Conservation (phyloP, 192 early-diverging fungal species). For the Umbelopsis vinacea region DNA sequence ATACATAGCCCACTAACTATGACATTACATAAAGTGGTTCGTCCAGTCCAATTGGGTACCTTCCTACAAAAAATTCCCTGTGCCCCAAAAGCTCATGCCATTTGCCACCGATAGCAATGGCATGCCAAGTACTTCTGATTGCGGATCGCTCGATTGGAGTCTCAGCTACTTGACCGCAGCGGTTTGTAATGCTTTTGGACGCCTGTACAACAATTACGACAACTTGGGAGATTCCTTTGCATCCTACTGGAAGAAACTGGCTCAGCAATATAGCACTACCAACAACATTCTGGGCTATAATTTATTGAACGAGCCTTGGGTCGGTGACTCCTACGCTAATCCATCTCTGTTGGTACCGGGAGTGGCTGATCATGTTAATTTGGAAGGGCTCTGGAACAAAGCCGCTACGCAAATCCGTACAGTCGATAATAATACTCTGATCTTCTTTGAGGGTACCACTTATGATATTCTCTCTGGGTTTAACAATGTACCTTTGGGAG, state of each 20-base stretch:
- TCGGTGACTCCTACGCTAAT: slow-evolving; percentile 48
- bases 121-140: slow-evolving; percentile 41
- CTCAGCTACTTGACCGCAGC: slow-evolving; percentile 44
- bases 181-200: slow-evolving; percentile 53
- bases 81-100: slow-evolving; percentile 40
- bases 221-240: slow-evolving; percentile 59
- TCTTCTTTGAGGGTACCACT: slow-evolving; percentile 62
- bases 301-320: slow-evolving; percentile 69
- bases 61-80: slow-evolving; percentile 33
- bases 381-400: slow-evolving; percentile 58
- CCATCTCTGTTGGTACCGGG: slow-evolving; percentile 51
- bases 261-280: slow-evolving; percentile 46
- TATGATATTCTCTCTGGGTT: slow-evolving; percentile 50
- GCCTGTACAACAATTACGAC: slow-evolving; percentile 60
- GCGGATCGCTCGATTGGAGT: slow-evolving; percentile 48
- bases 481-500: slow-evolving; percentile 56
- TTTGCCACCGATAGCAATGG: slow-evolving; percentile 47
- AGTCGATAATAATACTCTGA: slow-evolving; percentile 54
- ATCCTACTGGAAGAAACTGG: slow-evolving; percentile 60
- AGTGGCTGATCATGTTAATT: slow-evolving; percentile 43
- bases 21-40: not conserved
- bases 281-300: slow-evolving; percentile 66
- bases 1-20: not conserved
- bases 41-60: slow-evolving; percentile 39
- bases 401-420: slow-evolving; percentile 52